phyloP scores from a whole-genome alignment of 352 stramenopile species.

The Peronospora farinosa region DNA sequence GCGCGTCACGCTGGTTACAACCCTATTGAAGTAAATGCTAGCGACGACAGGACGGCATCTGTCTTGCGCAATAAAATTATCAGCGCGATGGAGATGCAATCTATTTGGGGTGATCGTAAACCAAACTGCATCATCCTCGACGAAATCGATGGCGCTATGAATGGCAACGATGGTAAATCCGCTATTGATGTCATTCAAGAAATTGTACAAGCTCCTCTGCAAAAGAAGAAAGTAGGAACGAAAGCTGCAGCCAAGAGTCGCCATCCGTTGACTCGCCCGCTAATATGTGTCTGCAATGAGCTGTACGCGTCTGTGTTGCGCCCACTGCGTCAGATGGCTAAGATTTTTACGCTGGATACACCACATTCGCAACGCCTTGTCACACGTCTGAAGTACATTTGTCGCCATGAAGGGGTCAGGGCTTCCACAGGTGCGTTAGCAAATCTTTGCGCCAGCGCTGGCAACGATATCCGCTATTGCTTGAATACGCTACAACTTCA shows the following conservation, averaged over 20 bases:
- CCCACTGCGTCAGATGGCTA: conserved; percentile 89
- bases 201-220: conserved; percentile 86
- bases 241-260: conserved; percentile 27
- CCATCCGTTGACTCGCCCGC: conserved; percentile 85
- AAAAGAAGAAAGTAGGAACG: conserved; percentile 37
- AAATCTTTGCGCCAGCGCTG: conserved; percentile 50
- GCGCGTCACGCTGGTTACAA: conserved; percentile 95
- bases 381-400: conserved; percentile 89
- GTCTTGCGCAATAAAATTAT: conserved; percentile 89
- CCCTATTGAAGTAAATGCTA: conserved; percentile 96
- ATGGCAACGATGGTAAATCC: conserved; percentile 71
- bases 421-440: conserved; percentile 62
- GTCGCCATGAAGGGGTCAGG: conserved; percentile 82
- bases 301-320: conserved; percentile 93
- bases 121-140: conserved; percentile 98
- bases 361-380: conserved; percentile 86
- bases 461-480: conserved; percentile 92
- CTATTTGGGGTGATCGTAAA: conserved; percentile 79
- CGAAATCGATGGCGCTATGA: conserved; percentile 95
- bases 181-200: conserved; percentile 90
- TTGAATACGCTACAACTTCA: conserved; percentile 96
- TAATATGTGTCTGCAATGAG: conserved; percentile 99
- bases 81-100: conserved; percentile 90
- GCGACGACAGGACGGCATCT: conserved; percentile 91
- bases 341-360: conserved; percentile 89